Percentiles rank a stretch among this genome's conserved stretches.
These are phyloP conservation scores for Xylogone sp. DNA, from an alignment of 2,329 filamentous ascomycete species.

Conservation along the genomic window DNA sequence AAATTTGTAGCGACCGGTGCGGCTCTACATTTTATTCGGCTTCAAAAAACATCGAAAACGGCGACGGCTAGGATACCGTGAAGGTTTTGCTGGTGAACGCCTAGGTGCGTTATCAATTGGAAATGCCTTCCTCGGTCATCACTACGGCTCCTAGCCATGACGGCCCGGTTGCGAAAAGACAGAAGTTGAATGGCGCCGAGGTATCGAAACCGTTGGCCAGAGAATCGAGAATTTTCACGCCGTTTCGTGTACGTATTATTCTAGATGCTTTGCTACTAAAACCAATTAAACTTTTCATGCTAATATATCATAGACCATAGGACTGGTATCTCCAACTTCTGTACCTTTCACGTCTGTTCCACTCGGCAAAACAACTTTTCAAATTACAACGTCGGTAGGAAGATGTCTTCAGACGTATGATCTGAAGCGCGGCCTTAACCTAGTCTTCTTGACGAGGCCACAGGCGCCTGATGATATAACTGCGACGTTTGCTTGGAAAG, in stretches of 20 bases:
- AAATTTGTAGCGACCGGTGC: neutral
- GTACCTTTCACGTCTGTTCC: conserved; percentile 89
- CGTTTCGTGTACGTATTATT: conserved; percentile 70
- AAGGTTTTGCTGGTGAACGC: neutral
- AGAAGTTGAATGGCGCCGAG: conserved; percentile 54
- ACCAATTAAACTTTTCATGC: conserved; percentile 1
- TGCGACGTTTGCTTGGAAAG: conserved; percentile 82
- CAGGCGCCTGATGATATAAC: conserved; percentile 85
- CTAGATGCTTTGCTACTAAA: neutral
- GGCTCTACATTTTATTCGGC: too few species aligned
- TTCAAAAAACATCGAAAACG: too few species aligned
- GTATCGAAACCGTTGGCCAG: conserved; percentile 35
- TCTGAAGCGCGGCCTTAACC: conserved; percentile 79
- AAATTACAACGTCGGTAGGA: conserved; percentile 94
- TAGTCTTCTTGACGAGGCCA: conserved; percentile 89
- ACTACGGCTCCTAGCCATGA: conserved; percentile 42
- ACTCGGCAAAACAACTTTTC: conserved; percentile 90
- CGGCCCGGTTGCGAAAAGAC: conserved; percentile 69
- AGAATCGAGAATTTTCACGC: conserved; percentile 83
- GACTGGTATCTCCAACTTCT: conserved; percentile 83
- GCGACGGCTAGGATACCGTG: neutral
- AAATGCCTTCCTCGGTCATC: conserved; percentile 41
- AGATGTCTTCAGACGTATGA: conserved; percentile 94
- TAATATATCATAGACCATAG: conserved; percentile 65
- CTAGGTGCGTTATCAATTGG: conserved; percentile 6